Conservation (phyloP, 2,329 filamentous ascomycete genomes). For the Fusarium udum region DNA sequence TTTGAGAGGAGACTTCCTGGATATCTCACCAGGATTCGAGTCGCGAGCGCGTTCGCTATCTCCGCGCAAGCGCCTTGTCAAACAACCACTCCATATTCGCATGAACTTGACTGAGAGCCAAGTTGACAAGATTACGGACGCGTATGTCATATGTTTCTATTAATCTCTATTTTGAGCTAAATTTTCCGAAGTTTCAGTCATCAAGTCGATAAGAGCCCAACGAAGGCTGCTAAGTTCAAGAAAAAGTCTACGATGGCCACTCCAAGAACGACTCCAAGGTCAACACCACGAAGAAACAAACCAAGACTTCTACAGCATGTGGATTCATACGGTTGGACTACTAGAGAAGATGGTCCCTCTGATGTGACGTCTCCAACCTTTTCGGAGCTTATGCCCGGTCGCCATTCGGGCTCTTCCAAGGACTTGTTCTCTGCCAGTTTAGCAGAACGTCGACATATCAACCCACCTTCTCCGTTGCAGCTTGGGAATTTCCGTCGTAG, state of each 20-base stretch:
- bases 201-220: constrained; percentile 44
- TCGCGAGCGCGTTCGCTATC: constrained; percentile 50
- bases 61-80: constrained; percentile 46
- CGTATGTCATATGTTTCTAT: constrained; percentile 46
- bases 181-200: constrained; percentile 45
- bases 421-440: constrained; percentile 37
- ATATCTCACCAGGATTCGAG: constrained; percentile 41
- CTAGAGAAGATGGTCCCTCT: constrained; percentile 14
- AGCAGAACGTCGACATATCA: constrained; percentile 45
- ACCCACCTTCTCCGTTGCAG: constrained; percentile 41
- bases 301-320: neutral
- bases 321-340: constrained; percentile 5
- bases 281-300: constrained; percentile 33
- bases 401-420: constrained; percentile 12
- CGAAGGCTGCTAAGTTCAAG: constrained; percentile 27
- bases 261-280: constrained; percentile 33
- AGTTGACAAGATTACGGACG: constrained; percentile 58
- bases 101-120: constrained; percentile 60
- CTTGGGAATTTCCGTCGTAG: constrained; percentile 24
- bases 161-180: constrained; percentile 5
- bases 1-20: constrained; percentile 52
- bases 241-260: constrained; percentile 28
- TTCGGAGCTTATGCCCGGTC: constrained; percentile 46
- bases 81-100: constrained; percentile 56
- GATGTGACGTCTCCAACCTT: constrained; percentile 41